Evolutionary conservation across 495 filamentous ascomycete species (phyloP), one percentile per base, ranked within the genome.

Genomic region (Trichocladium antarcticum): DNA sequence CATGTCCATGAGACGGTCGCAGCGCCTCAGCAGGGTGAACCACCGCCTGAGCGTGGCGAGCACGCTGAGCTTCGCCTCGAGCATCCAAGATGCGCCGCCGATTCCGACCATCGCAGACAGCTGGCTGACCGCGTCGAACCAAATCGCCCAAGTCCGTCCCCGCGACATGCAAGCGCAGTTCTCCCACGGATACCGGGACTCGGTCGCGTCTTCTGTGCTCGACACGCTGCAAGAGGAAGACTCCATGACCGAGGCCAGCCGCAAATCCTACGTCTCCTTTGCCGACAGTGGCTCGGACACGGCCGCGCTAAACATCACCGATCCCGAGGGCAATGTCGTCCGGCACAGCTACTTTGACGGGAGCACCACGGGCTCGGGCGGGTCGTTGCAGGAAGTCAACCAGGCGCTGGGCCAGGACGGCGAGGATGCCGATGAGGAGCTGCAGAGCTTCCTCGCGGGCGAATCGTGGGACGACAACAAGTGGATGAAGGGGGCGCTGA

Each of bases 401-500:
- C 73, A 78, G 57, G 76, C 85, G 1, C 72, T 94, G 21, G 85
- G 83, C 56, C 81, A 89, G 35, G 90, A 96, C 59, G 89, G 86
- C 19, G 89, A 95, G 62, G 89, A 95, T 54, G 79, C 82, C 15
- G 85, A 88, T 57, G 80, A 81, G 55, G 82, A 81, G 45, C 72
- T 89, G 5, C 81, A 87, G 52, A 77, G 73, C 57, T 94, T 94
- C 72, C 73, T 96, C 34, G 82, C 87, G 34, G 87, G 87, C 29
- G 89, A 96, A 60, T 87, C 87, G 22, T 96, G 92, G 78, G 87
- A 93, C 49, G 85, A 92, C 36, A 82, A 88, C 68, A 88, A 90
- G 61, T 99, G 94, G 89, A 99, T 99, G 88, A 95, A 96, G 68
- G 92, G 92, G 59, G 87, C 89, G 12, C 69, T 97, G 40, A 99